Evolutionary conservation across 192 early-diverging fungal genomes (phyloP).

Genomic region (Oehlia diaphana): DNA sequence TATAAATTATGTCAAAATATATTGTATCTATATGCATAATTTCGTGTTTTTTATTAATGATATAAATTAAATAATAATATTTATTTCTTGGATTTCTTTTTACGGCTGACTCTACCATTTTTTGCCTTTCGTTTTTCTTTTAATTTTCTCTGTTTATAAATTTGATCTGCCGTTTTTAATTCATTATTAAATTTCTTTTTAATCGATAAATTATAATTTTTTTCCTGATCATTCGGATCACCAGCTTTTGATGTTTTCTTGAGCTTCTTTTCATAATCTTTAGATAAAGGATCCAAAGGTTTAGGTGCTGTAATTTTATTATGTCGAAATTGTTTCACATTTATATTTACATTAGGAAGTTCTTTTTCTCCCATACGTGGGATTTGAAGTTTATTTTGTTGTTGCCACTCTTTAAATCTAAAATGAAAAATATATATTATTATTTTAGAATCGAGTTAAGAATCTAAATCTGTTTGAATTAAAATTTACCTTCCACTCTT

Average conservation of each 20-base stretch:
- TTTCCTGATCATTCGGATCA: neutral
- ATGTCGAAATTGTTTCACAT: conserved; percentile 72
- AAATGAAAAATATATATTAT: neutral
- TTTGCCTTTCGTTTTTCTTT: conserved; percentile 20
- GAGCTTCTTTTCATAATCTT: conserved; percentile 67
- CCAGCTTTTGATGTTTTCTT: conserved; percentile 28
- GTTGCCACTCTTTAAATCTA: conserved; percentile 89
- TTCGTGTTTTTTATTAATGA: too few relatives aligned
- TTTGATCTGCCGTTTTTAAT: conserved; percentile 25
- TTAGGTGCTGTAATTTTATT: conserved; percentile 72
- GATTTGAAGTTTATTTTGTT: conserved; percentile 76
- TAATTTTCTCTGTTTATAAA: conserved; percentile 18
- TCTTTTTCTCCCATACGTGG: conserved; percentile 90
- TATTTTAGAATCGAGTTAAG: conserved; percentile 12
- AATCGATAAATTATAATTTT: neutral
- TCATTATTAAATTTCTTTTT: conserved; percentile 15
- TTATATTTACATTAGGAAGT: conserved; percentile 51
- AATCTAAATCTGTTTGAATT: neutral
- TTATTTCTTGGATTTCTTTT: neutral
- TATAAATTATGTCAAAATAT: too few relatives aligned
- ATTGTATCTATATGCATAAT: too few relatives aligned
- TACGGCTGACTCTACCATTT: conserved; percentile 22
- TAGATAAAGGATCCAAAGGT: conserved; percentile 62
- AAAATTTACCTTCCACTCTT: conserved; percentile 68
- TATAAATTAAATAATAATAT: too few relatives aligned